Percentiles rank a stretch among this genome's conserved stretches.
These are phyloP conservation scores for Pisolithus tinctorius DNA, from an alignment of 768 basidiomycete genomes.

Conservation along the genomic window DNA sequence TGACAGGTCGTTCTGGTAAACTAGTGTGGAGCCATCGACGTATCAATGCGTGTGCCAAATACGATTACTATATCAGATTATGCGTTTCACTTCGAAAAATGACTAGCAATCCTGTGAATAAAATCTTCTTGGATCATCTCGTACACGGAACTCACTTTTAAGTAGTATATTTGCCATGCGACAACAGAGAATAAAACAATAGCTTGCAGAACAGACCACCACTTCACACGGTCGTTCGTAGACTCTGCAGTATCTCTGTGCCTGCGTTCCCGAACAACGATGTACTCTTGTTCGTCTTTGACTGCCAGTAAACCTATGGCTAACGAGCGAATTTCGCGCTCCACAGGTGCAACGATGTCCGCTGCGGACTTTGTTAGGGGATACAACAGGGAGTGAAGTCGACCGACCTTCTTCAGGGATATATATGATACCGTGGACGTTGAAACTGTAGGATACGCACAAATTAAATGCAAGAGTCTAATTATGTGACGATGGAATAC, in stretches of 20 bases:
- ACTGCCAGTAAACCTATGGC: conserved; percentile 78
- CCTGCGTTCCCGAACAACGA: conserved; percentile 85
- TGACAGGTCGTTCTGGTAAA: background rate
- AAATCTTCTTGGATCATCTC: background rate
- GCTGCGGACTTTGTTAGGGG: conserved; percentile 12
- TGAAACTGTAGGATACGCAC: conserved; percentile 57
- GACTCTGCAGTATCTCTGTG: conserved; percentile 94
- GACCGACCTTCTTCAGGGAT: conserved; percentile 78
- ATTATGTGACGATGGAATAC: background rate
- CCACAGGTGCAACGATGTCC: conserved; percentile 91
- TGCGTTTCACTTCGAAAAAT: conserved; percentile 89
- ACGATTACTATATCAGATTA: conserved; percentile 47
- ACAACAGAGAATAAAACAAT: conserved; percentile 84
- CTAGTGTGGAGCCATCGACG: background rate
- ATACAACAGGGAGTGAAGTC: background rate
- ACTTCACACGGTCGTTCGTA: conserved; percentile 93
- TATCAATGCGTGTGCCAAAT: background rate
- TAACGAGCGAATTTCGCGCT: conserved; percentile 86
- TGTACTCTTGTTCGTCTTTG: conserved; percentile 99
- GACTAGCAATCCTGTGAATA: conserved; percentile 37
- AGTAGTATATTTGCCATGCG: conserved; percentile 96
- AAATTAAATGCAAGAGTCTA: conserved; percentile 1
- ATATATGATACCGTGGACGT: conserved; percentile 96
- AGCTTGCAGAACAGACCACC: conserved; percentile 95
- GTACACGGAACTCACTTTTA: conserved; percentile 56